phyloP scores from a whole-genome alignment of 2,329 filamentous ascomycete genomes.

The Purpureocillium lavendulum region DNA sequence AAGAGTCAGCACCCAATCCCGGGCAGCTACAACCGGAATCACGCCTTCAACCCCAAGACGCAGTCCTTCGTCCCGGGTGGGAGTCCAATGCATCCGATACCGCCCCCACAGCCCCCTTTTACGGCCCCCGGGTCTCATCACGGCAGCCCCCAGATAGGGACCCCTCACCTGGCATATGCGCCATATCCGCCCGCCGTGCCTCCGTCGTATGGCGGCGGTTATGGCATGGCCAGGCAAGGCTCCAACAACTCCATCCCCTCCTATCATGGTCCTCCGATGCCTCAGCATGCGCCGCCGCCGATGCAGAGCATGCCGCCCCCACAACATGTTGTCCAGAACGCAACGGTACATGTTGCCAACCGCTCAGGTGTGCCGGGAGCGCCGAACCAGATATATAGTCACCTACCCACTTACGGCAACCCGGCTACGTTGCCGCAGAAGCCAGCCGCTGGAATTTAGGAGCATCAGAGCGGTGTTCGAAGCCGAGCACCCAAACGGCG shows the following conservation, averaged over 20 bases:
- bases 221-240: conserved; percentile 48
- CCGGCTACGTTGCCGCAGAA: conserved; percentile 53
- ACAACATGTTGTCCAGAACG: conserved; percentile 35
- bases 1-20: conserved; percentile 76
- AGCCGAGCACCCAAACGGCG: conserved; percentile 18
- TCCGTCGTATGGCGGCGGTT: conserved; percentile 39
- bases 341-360: conserved; percentile 32
- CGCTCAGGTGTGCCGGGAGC: conserved; percentile 36
- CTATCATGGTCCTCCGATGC: conserved; percentile 32
- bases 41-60: conserved; percentile 89
- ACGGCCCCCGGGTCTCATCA: conserved; percentile 40
- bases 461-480: conserved; percentile 20
- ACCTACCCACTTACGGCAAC: conserved; percentile 50
- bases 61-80: conserved; percentile 75
- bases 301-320: conserved; percentile 26
- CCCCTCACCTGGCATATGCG: conserved; percentile 41
- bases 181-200: conserved; percentile 37
- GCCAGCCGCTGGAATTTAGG: conserved; percentile 40
- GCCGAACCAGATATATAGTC: conserved; percentile 38
- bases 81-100: conserved; percentile 39
- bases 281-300: conserved; percentile 32
- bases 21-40: conserved; percentile 68
- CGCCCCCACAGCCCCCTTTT: conserved; percentile 38
- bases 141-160: conserved; percentile 44
- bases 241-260: conserved; percentile 45